phyloP scores from a whole-genome alignment of 495 filamentous ascomycete genomes.

The Aspergillus egyptiacus region DNA sequence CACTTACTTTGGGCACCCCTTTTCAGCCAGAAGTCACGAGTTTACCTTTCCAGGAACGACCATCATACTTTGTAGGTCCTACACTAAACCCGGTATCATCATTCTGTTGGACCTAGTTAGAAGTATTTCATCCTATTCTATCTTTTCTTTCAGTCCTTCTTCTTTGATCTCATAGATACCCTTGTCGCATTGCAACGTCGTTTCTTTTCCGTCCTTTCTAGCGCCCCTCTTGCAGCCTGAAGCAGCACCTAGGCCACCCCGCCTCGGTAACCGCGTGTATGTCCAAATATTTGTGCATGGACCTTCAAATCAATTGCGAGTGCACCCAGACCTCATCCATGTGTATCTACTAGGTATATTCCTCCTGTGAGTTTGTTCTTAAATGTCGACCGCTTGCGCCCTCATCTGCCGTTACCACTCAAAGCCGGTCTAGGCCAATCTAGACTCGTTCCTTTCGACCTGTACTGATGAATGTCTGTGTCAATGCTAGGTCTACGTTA shows the following conservation, averaged over 20 bases:
- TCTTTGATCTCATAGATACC: background rate
- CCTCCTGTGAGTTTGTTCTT: background rate
- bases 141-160: background rate
- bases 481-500: slow-evolving; percentile 2
- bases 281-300: slow-evolving; percentile 30
- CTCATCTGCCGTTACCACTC: slow-evolving; percentile 5
- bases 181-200: background rate
- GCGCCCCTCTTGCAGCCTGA: slow-evolving; percentile 5
- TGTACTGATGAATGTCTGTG: slow-evolving; percentile 3
- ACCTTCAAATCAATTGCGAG: slow-evolving; percentile 19
- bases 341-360: slow-evolving; percentile 7
- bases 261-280: slow-evolving; percentile 31
- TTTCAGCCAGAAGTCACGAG: background rate
- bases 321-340: slow-evolving; percentile 19
- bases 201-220: background rate
- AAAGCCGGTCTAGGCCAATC: background rate
- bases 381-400: too few species aligned
- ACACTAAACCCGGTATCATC: background rate
- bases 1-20: slow-evolving; percentile 4
- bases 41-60: slow-evolving; percentile 1
- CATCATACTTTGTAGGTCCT: background rate
- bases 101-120: background rate
- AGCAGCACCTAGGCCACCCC: slow-evolving; percentile 7
- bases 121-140: background rate
- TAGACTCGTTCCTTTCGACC: background rate